These are phyloP conservation scores for Knufia fluminis DNA, from an alignment of 2,329 filamentous ascomycete species.

Conservation along the genomic window DNA sequence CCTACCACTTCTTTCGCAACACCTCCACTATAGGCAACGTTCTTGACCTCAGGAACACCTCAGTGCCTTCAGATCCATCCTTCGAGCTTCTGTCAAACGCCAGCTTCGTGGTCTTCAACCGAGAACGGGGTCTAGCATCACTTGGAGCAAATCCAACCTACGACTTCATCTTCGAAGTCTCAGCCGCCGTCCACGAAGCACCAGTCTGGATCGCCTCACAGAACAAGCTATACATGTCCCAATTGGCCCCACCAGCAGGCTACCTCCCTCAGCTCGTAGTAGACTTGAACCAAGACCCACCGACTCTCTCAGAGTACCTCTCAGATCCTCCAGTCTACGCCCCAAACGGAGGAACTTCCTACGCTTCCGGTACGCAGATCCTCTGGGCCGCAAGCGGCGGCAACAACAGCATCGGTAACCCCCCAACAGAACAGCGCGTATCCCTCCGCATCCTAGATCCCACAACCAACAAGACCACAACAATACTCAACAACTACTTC, in stretches of 20 bases:
- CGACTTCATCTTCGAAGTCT: slow-evolving; percentile 32
- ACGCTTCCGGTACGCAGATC: slow-evolving; percentile 30
- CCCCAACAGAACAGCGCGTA: slow-evolving; percentile 29
- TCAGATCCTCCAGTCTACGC: slow-evolving; percentile 37
- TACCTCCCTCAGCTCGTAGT: slow-evolving; percentile 32
- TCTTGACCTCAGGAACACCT: slow-evolving; percentile 27
- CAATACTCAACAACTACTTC: slow-evolving; percentile 39
- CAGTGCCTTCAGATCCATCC: slow-evolving; percentile 26
- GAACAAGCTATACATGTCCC: slow-evolving; percentile 34
- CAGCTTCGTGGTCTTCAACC: slow-evolving; percentile 33
- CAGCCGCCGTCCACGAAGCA: slow-evolving; percentile 34
- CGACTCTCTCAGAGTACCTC: slow-evolving; percentile 30
- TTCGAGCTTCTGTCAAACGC: slow-evolving; percentile 27
- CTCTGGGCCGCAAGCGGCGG: slow-evolving; percentile 33
- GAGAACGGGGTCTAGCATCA: slow-evolving; percentile 28
- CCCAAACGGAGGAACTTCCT: slow-evolving; percentile 33
- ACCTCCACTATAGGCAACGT: slow-evolving; percentile 22
- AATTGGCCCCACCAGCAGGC: slow-evolving; percentile 30
- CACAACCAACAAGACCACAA: slow-evolving; percentile 32
- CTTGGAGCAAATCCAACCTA: slow-evolving; percentile 31
- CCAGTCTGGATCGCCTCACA: slow-evolving; percentile 34
- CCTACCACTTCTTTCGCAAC: slow-evolving; percentile 32
- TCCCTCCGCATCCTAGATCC: slow-evolving; percentile 38
- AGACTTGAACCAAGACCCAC: slow-evolving; percentile 37
- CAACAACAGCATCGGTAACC: slow-evolving; percentile 29